Base-by-base conservation (phyloP, 768 basidiomycete genomes). In the Neoboletus magnificus region DNA sequence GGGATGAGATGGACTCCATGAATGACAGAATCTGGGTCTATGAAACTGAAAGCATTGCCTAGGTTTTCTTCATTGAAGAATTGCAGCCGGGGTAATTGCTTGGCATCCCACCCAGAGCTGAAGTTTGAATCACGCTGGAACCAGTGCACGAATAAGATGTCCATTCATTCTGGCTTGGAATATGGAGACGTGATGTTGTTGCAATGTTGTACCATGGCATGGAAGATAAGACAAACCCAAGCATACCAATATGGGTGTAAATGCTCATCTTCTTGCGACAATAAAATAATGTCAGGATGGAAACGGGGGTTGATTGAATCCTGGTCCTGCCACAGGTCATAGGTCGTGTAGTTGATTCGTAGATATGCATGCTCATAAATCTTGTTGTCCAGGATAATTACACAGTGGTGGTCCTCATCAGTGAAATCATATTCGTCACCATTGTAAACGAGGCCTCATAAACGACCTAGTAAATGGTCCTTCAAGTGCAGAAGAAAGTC, bases 131-230 rank as follows among this genome's bases (percentile, higher is more conserved):
- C 73, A 0, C 52, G 43, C 2, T 68, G 67, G 42, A 76, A 67
- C 74, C 77, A 77, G 0, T 65, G 62, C 0, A 82, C 75, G 64
- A 74, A 80, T 2, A 81, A 56, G 18, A 81, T 71, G 2, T 77
- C 68, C 62, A 80, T 72, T 0, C 54, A n/a, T n/a, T n/a, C n/a
- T n/a, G n/a, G n/a, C n/a, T n/a, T n/a, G n/a, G n/a, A n/a, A n/a
- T n/a, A n/a, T 4, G 22, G 25, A 4, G 65, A 49, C 1, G 22
- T 11, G 0, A 16, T 23, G 20, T 39, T 27, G 0, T 53, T 9
- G 1, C 37, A 1, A 10, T 64, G 45, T 20, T 56, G 18, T 2
- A 62, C 55, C 5, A 50, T 41, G 2, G 49, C 13, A 27, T 70
- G 68, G 29, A 58, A 51, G 2, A 44, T 16, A 0, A 29, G 0